These are phyloP conservation scores for Inga oerstediana DNA, from an alignment of 306 rosid species.

Conservation along the genomic window DNA sequence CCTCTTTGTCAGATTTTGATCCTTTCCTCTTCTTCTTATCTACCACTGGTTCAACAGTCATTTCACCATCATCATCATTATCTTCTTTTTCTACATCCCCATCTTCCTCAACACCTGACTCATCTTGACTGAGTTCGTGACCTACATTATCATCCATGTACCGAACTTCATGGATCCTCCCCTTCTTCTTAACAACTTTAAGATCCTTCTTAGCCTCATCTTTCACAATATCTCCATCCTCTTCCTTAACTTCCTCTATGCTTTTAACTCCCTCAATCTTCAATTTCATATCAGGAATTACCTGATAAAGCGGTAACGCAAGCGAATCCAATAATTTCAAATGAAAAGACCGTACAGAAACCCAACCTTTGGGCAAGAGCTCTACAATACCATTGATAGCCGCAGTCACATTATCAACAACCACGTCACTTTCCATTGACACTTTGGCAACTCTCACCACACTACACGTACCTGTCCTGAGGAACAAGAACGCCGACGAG, in stretches of 20 bases:
- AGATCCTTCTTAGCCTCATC: conserved; percentile 24
- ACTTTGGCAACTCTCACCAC: conserved; percentile 71
- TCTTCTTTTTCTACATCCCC: conserved; percentile 11
- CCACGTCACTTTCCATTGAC: conserved; percentile 53
- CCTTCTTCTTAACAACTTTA: conserved; percentile 56
- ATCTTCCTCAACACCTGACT: conserved; percentile 30
- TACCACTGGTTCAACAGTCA: conserved; percentile 25
- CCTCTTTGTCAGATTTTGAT: conserved; percentile 13
- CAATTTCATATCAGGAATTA: conserved; percentile 58
- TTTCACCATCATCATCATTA: conserved; percentile 33
- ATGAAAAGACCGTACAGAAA: conserved; percentile 73
- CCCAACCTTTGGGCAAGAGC: conserved; percentile 72
- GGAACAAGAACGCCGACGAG: conserved; percentile 52
- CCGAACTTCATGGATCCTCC: conserved; percentile 72
- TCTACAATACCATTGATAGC: conserved; percentile 59
- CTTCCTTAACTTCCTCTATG: conserved; percentile 7
- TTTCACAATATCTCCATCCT: conserved; percentile 8
- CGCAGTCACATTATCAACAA: conserved; percentile 60
- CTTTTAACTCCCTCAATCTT: conserved; percentile 58
- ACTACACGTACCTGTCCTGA: conserved; percentile 78
- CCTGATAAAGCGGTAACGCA: conserved; percentile 71
- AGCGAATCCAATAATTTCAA: conserved; percentile 72
- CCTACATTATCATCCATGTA: conserved; percentile 62
- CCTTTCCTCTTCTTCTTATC: conserved; percentile 58
- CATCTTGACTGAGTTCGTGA: conserved; percentile 35